Conservation (phyloP, 352 stramenopile species). For the Thraustochytrium striatum region DNA sequence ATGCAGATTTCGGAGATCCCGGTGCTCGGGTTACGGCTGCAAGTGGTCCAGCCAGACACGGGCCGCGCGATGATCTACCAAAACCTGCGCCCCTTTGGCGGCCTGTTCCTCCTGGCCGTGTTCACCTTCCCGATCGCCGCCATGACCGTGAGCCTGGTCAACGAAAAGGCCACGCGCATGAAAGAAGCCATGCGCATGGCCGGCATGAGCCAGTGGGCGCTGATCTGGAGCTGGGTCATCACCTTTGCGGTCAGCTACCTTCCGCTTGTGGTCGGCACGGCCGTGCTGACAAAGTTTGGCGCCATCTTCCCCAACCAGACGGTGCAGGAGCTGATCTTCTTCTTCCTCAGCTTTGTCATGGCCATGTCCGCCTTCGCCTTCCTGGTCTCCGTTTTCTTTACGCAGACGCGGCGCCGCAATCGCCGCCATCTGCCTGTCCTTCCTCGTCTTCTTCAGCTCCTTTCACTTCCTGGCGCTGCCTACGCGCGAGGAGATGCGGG, state of each 20-base stretch:
- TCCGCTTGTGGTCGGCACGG: neutral
- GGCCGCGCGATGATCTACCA: conserved; percentile 38
- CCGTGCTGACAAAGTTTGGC: neutral
- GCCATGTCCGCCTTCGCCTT: neutral
- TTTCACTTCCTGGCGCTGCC: conserved; percentile 42
- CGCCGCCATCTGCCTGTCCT: conserved; percentile 37
- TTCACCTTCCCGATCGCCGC: conserved; percentile 39
- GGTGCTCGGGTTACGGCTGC: neutral
- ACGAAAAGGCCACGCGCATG: conserved; percentile 51
- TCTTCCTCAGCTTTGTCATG: conserved; percentile 33
- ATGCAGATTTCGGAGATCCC: neutral
- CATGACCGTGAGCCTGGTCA: conserved; percentile 37
- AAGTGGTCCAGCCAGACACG: neutral
- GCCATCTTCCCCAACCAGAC: conserved; percentile 25
- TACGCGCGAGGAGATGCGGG: neutral
- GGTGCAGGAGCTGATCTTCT: neutral
- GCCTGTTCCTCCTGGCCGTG: conserved; percentile 37
- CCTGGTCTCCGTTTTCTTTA: conserved; percentile 48
- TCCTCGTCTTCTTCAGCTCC: conserved; percentile 46
- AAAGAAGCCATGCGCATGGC: conserved; percentile 52
- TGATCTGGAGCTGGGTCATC: conserved; percentile 44
- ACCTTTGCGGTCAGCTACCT: conserved; percentile 39
- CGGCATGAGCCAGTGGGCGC: conserved; percentile 21
- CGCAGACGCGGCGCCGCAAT: conserved; percentile 38
- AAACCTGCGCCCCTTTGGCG: conserved; percentile 38